Percentiles rank a stretch among this genome's conserved stretches.
phyloP scores from a whole-genome alignment of 768 basidiomycete species.

The Melanogaster broomeanus region DNA sequence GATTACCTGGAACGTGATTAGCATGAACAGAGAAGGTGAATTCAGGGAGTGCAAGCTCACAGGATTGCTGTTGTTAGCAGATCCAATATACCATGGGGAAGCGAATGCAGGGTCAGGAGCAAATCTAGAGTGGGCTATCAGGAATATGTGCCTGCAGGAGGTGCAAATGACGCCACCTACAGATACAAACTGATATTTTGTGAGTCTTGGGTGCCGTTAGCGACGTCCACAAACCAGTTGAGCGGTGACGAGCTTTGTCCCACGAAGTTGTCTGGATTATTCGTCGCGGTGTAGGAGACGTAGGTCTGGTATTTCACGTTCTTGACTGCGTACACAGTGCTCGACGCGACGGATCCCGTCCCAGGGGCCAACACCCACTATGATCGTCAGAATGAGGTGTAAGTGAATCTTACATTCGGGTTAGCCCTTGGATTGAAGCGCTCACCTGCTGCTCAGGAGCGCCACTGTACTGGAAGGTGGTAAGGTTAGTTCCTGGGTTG shows the following conservation, averaged over 20 bases:
- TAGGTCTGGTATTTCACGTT: background rate
- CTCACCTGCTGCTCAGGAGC: background rate
- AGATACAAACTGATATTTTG: too few species aligned
- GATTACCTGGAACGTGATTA: background rate
- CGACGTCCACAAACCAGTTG: background rate
- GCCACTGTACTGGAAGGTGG: background rate
- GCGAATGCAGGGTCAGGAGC: background rate
- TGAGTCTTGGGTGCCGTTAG: too few species aligned
- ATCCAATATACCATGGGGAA: background rate
- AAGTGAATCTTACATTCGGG: background rate
- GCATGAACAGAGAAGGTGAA: background rate
- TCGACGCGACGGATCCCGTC: too few species aligned
- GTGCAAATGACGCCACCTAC: background rate
- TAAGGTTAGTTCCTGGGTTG: background rate
- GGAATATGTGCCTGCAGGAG: background rate
- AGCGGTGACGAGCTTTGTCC: background rate
- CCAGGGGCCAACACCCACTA: background rate
- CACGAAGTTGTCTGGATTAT: background rate
- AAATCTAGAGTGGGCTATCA: background rate
- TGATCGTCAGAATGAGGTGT: background rate
- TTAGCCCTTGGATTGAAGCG: background rate
- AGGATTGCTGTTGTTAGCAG: background rate
- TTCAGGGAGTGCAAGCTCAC: background rate
- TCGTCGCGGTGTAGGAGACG: background rate
- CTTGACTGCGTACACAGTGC: background rate